Conservation (phyloP, 1,284 basidiomycete genomes). For the Agaricales sp. region DNA sequence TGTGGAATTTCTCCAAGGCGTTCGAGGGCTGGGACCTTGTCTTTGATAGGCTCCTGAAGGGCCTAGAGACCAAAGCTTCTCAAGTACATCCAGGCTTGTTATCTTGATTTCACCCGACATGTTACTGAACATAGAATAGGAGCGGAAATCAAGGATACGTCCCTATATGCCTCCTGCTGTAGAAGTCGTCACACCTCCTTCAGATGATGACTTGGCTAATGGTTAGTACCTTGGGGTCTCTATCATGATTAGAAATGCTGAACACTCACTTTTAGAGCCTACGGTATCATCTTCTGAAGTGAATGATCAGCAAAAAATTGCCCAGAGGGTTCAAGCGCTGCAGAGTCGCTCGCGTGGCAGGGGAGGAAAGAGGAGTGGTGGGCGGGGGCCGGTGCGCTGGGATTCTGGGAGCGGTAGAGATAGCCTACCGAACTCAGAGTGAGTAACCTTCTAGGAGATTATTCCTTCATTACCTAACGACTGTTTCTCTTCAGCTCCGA, state of each 20-base stretch:
- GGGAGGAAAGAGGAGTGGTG: slow-evolving; percentile 42
- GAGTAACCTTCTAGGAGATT: slow-evolving; percentile 21
- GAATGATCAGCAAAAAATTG: slow-evolving; percentile 81
- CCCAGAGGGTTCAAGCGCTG: slow-evolving; percentile 85
- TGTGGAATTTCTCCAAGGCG: slow-evolving; percentile 62
- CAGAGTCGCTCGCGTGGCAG: slow-evolving; percentile 73
- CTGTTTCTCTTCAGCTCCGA: slow-evolving; percentile 40
- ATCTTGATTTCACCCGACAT: slow-evolving; percentile 3
- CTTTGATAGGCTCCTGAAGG: slow-evolving; percentile 71
- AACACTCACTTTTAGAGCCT: neutral
- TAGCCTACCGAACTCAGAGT: slow-evolving; percentile 57
- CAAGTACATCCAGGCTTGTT: slow-evolving; percentile 49
- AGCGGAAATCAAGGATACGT: slow-evolving; percentile 1
- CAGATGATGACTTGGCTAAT: slow-evolving; percentile 1
- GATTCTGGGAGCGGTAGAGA: slow-evolving; percentile 51
- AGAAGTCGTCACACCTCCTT: neutral
- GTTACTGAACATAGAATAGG: slow-evolving; percentile 2
- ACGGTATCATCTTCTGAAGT: neutral
- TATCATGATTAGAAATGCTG: neutral
- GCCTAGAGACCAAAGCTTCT: slow-evolving; percentile 67
- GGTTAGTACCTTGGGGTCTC: neutral
- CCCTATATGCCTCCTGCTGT: neutral
- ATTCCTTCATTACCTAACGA: slow-evolving; percentile 6
- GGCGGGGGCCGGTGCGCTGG: slow-evolving; percentile 38
- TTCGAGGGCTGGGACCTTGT: slow-evolving; percentile 77